Evolutionary conservation across 192 early-diverging fungal species (phyloP).

Genomic region (Powellomyces hirtus): DNA sequence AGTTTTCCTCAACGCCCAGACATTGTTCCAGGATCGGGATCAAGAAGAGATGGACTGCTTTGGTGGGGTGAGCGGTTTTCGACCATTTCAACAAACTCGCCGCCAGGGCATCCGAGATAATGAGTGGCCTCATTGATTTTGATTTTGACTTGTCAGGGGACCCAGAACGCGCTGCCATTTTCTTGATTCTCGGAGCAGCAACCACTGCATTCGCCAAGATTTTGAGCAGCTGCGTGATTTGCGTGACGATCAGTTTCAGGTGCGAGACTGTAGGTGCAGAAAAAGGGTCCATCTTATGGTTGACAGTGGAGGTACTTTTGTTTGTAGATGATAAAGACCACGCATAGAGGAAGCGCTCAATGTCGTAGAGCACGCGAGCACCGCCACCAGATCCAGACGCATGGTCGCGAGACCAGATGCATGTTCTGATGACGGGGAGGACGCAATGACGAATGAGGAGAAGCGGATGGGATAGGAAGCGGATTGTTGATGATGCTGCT

Average conservation of each 20-base stretch:
- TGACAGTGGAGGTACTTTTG: no score
- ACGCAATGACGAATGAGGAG: background rate
- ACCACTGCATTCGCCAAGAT: background rate
- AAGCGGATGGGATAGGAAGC: constrained; percentile 5
- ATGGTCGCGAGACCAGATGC: constrained; percentile 2
- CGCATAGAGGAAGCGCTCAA: background rate
- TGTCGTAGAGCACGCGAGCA: background rate
- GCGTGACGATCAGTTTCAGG: no score
- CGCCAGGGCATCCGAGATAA: constrained; percentile 1
- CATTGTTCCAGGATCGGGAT: constrained; percentile 10
- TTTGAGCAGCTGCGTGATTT: background rate
- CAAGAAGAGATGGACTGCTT: constrained; percentile 3
- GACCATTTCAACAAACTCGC: background rate
- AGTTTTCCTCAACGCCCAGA: background rate
- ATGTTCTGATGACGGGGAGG: background rate
- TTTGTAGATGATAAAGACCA: no score
- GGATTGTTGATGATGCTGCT: background rate
- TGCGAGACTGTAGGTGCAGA: no score
- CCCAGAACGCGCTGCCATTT: no score
- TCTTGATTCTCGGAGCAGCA: background rate
- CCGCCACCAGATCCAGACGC: background rate
- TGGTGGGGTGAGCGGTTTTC: background rate
- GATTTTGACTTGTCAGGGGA: background rate
- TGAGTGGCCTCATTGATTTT: background rate
- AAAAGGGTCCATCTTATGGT: no score